Conservation (phyloP, 495 filamentous ascomycete species). For the Penicillium parvum region DNA sequence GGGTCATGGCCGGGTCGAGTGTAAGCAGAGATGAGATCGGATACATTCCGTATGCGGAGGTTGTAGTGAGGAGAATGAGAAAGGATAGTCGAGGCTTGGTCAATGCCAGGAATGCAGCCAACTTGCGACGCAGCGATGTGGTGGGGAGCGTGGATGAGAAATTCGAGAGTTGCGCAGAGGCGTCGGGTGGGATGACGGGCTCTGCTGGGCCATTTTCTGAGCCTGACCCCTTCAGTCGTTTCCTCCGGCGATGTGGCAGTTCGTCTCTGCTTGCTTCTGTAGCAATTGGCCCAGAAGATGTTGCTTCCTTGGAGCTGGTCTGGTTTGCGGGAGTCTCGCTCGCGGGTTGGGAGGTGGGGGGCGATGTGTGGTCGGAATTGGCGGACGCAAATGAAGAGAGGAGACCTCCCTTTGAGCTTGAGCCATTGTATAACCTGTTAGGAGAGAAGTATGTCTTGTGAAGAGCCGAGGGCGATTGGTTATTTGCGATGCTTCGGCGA, state of each 20-base stretch:
- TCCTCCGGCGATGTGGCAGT: slow-evolving; percentile 48
- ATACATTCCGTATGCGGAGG: slow-evolving; percentile 87
- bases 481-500: slow-evolving; percentile 26
- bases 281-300: slow-evolving; percentile 14
- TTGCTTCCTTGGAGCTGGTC: slow-evolving; percentile 6
- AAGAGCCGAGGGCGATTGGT: slow-evolving; percentile 24
- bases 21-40: slow-evolving; percentile 60
- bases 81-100: slow-evolving; percentile 92
- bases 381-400: slow-evolving; percentile 28
- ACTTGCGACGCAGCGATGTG: slow-evolving; percentile 65
- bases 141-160: slow-evolving; percentile 64
- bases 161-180: slow-evolving; percentile 73
- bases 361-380: slow-evolving; percentile 14
- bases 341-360: slow-evolving; percentile 7
- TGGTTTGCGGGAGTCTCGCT: slow-evolving; percentile 2
- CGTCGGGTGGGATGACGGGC: slow-evolving; percentile 65
- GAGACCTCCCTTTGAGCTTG: slow-evolving; percentile 20
- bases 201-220: slow-evolving; percentile 23
- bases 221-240: slow-evolving; percentile 42
- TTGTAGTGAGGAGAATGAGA: slow-evolving; percentile 85
- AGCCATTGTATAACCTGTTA: slow-evolving; percentile 22
- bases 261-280: slow-evolving; percentile 27
- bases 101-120: slow-evolving; percentile 86
- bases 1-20: slow-evolving; percentile 58
- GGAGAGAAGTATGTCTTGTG: slow-evolving; percentile 43